Percentiles rank a stretch among this genome's conserved stretches.
These are phyloP conservation scores for Gossypium arboreum DNA, from an alignment of 345 rosid species.

Conservation along the genomic window DNA sequence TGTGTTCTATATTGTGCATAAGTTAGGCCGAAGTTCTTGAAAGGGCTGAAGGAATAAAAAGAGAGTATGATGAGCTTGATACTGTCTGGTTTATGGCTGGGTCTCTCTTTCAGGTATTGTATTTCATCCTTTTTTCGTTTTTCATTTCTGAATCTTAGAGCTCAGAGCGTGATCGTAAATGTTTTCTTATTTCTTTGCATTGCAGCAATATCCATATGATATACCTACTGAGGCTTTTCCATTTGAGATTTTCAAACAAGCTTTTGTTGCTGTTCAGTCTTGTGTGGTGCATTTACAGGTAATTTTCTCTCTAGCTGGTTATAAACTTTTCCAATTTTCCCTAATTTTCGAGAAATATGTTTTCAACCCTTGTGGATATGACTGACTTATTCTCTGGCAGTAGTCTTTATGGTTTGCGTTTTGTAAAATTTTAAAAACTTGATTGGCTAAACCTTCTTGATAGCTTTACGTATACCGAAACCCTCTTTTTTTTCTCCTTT, in stretches of 20 bases:
- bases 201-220: constrained; percentile 96
- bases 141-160: constrained; percentile 2
- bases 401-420: neutral
- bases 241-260: constrained; percentile 93
- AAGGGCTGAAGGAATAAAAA: constrained; percentile 85
- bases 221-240: constrained; percentile 95
- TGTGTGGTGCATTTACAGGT: constrained; percentile 98
- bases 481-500: neutral
- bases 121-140: constrained; percentile 7
- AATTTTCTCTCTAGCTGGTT: neutral
- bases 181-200: constrained; percentile 15
- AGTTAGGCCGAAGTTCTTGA: constrained; percentile 78
- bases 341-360: neutral
- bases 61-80: constrained; percentile 93
- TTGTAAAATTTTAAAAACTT: neutral
- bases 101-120: constrained; percentile 84
- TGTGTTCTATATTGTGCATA: constrained; percentile 23
- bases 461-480: neutral
- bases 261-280: constrained; percentile 93
- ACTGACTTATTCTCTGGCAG: neutral
- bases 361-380: neutral
- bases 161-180: neutral
- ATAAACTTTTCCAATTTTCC: neutral
- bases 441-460: neutral
- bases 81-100: constrained; percentile 99